Evolutionary conservation across 2,329 filamentous ascomycete genomes (phyloP).

Genomic region (Graphiopsis chlorocephala): DNA sequence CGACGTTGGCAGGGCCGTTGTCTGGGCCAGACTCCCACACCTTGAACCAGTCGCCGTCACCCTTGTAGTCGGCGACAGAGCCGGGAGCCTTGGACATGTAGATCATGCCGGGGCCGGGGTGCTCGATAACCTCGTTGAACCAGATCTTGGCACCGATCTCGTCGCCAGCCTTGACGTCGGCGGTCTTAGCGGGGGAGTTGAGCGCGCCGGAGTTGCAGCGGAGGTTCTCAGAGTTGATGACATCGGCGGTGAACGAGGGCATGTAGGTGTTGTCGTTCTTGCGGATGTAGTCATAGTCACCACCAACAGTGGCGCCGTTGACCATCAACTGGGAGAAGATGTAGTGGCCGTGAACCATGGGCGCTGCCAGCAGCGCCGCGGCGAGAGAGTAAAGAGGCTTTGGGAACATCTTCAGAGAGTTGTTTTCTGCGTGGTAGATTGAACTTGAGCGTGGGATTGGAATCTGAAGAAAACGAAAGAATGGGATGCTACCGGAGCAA

Average conservation of each 20-base stretch:
- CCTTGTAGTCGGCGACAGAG: constrained; percentile 20
- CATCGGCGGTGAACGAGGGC: constrained; percentile 19
- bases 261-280: constrained; percentile 22
- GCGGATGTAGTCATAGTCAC: constrained; percentile 23
- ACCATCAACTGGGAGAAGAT: constrained; percentile 24
- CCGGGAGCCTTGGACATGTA: constrained; percentile 24
- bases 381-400: constrained; percentile 14
- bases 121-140: constrained; percentile 22
- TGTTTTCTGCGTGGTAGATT: background rate
- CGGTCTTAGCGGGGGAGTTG: constrained; percentile 16
- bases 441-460: background rate
- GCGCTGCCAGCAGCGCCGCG: constrained; percentile 18
- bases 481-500: constrained; percentile 9
- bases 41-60: constrained; percentile 24
- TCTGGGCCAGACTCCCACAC: constrained; percentile 19
- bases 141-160: constrained; percentile 20
- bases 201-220: constrained; percentile 20
- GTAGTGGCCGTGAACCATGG: constrained; percentile 19
- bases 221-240: constrained; percentile 16
- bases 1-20: constrained; percentile 14
- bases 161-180: constrained; percentile 22
- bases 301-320: constrained; percentile 18
- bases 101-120: constrained; percentile 21
- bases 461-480: constrained; percentile 2
- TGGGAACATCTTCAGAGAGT: constrained; percentile 5